Conservation (phyloP, 768 basidiomycete species). For the Termitomyces sp. region DNA sequence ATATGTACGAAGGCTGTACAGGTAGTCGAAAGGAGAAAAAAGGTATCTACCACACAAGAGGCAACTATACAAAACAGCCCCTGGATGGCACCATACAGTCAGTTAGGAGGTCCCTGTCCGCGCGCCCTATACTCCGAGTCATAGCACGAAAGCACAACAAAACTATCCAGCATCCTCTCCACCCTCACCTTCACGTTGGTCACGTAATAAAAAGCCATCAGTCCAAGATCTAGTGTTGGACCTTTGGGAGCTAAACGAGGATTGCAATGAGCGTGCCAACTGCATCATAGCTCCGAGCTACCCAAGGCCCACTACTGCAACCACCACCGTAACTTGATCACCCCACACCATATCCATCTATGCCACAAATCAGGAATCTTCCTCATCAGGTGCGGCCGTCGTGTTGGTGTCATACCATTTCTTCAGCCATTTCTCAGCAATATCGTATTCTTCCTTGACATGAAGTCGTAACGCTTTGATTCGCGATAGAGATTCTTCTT, state of each 20-base stretch:
- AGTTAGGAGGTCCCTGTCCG: conserved; percentile 6
- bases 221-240: background rate
- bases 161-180: background rate
- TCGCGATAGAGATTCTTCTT: conserved; percentile 49
- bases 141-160: conserved; percentile 10
- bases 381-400: conserved; percentile 1
- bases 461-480: conserved; percentile 55
- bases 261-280: background rate
- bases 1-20: background rate
- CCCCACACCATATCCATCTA: background rate
- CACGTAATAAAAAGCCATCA: background rate
- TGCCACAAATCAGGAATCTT: background rate
- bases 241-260: background rate
- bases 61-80: background rate
- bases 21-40: background rate
- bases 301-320: background rate
- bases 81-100: background rate
- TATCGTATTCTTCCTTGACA: conserved; percentile 66
- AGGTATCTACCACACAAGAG: conserved; percentile 2
- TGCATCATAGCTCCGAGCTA: background rate
- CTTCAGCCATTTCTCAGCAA: conserved; percentile 68
- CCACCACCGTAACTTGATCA: background rate
- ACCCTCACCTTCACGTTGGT: background rate
- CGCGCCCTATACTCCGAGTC: background rate
- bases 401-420: conserved; percentile 33